phyloP scores from a whole-genome alignment of 1,139 yeast genomes.

The Diutina rugosa region DNA sequence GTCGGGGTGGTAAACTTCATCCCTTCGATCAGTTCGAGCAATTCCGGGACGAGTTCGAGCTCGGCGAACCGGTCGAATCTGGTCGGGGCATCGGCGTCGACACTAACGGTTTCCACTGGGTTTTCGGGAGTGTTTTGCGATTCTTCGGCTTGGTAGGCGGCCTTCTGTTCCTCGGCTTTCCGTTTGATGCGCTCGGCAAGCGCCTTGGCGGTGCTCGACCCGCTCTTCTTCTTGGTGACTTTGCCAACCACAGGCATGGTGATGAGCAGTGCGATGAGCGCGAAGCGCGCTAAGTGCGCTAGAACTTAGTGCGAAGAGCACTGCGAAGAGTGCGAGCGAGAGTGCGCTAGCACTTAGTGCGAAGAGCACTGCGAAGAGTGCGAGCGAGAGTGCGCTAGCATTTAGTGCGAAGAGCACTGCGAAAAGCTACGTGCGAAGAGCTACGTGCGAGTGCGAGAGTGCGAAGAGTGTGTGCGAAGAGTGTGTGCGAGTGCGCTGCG shows the following conservation, averaged over 20 bases:
- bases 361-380: no score
- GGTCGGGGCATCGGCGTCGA: constrained; percentile 10
- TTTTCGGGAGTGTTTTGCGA: constrained; percentile 3
- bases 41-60: constrained; percentile 63
- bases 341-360: no score
- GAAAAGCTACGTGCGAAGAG: no score
- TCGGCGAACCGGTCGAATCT: constrained; percentile 32
- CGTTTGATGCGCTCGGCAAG: constrained; percentile 40
- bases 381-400: no score
- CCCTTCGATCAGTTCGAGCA: constrained; percentile 63
- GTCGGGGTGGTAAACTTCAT: constrained; percentile 63
- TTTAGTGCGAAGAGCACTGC: no score
- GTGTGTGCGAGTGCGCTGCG: no score
- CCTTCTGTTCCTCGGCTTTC: constrained; percentile 25
- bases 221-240: neutral
- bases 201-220: constrained; percentile 5
- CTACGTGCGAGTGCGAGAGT: no score
- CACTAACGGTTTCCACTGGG: constrained; percentile 1
- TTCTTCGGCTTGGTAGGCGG: constrained; percentile 5
- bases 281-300: no score
- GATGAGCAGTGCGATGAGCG: neutral
- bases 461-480: no score
- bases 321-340: no score
- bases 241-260: constrained; percentile 1
- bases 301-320: no score